Conservation (phyloP, 2,329 filamentous ascomycete genomes). For the Pseudogymnoascus sp. region DNA sequence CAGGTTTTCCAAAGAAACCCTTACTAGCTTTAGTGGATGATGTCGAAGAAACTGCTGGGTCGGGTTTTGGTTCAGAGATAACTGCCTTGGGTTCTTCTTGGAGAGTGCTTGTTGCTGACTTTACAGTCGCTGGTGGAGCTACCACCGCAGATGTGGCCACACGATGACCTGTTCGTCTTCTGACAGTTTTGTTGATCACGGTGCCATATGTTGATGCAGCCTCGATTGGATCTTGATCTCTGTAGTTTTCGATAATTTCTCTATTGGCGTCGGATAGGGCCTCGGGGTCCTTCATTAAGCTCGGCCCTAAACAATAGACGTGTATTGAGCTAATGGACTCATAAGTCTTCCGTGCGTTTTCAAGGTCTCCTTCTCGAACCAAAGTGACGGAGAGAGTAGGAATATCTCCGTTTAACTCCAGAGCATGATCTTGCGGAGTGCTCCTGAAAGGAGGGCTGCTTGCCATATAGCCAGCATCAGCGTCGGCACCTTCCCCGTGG, state of each 20-base stretch:
- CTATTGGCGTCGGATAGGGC: constrained; percentile 61
- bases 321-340: constrained; percentile 71
- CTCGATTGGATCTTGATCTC: constrained; percentile 50
- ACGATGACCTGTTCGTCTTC: constrained; percentile 32
- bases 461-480: constrained; percentile 59
- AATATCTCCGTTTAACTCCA: constrained; percentile 32
- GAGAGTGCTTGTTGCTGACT: constrained; percentile 19
- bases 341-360: constrained; percentile 42
- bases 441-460: constrained; percentile 42
- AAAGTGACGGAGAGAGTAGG: constrained; percentile 55
- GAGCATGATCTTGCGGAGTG: constrained; percentile 44
- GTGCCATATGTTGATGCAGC: constrained; percentile 58
- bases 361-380: constrained; percentile 63
- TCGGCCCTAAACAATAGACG: constrained; percentile 75
- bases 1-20: constrained; percentile 32
- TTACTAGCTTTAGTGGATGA: constrained; percentile 17
- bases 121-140: constrained; percentile 33
- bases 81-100: constrained; percentile 16
- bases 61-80: constrained; percentile 17
- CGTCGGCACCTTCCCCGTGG: constrained; percentile 31
- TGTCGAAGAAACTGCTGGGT: constrained; percentile 11
- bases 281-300: constrained; percentile 47
- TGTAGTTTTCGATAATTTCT: constrained; percentile 49
- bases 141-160: constrained; percentile 21
- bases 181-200: constrained; percentile 65